A percentile compares a stretch with the other conserved stretches of the same genome.
phyloP scores from a whole-genome alignment of 805 yeast genomes.

The Candida michaelii region DNA sequence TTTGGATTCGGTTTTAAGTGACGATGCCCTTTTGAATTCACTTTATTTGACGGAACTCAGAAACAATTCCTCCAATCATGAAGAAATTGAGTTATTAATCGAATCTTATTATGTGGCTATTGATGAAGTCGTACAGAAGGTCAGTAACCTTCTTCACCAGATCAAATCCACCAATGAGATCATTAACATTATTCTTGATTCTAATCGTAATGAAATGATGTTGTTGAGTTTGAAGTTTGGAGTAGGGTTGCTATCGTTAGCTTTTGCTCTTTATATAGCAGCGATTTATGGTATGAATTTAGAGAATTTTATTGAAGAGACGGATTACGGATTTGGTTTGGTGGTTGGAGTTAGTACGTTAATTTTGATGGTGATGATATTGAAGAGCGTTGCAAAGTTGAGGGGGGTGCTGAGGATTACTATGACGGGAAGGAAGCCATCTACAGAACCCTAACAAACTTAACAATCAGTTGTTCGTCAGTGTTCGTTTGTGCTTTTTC shows the following conservation, averaged over 20 bases:
- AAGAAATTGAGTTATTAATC: conserved; percentile 83
- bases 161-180: conserved; percentile 93
- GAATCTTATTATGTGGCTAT: conserved; percentile 89
- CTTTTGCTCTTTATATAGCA: conserved; percentile 76
- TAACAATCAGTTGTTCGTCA: too few relatives aligned
- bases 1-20: conserved; percentile 80
- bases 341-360: conserved; percentile 46
- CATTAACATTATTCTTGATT: conserved; percentile 86
- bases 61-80: conserved; percentile 56
- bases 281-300: conserved; percentile 95
- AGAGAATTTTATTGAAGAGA: conserved; percentile 76
- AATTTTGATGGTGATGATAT: conserved; percentile 46
- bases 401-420: conserved; percentile 72
- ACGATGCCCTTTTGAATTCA: conserved; percentile 83
- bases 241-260: conserved; percentile 78
- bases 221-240: conserved; percentile 79
- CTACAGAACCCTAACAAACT: too few relatives aligned
- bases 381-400: conserved; percentile 55
- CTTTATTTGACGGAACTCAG: conserved; percentile 71
- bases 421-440: conserved; percentile 51
- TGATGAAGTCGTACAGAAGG: conserved; percentile 92
- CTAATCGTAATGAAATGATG: conserved; percentile 93
- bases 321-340: conserved; percentile 62
- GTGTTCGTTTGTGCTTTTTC: too few relatives aligned
- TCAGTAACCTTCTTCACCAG: conserved; percentile 73